These are phyloP conservation scores for Wickerhamiella domercqiae DNA, from an alignment of 805 yeast genomes.

Conservation along the genomic window DNA sequence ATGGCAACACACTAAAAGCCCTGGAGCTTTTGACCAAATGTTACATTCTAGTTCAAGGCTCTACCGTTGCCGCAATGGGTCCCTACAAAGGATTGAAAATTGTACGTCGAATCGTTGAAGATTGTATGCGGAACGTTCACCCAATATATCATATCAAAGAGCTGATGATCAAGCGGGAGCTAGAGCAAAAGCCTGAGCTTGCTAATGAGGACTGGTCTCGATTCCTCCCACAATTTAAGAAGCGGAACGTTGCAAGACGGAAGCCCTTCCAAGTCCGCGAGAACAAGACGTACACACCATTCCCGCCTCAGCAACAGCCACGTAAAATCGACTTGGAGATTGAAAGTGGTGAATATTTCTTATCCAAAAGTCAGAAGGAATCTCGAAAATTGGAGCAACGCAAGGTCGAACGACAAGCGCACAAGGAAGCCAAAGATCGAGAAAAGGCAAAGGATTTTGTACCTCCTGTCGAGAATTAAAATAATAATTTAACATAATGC, in stretches of 20 bases:
- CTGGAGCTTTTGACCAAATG: constrained; percentile 89
- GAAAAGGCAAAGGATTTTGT: constrained; percentile 66
- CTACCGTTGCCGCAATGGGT: constrained; percentile 95
- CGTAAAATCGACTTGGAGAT: constrained; percentile 94
- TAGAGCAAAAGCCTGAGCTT: constrained; percentile 86
- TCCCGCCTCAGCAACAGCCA: constrained; percentile 96
- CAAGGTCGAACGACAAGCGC: constrained; percentile 61
- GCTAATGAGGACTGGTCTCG: constrained; percentile 95
- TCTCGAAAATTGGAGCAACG: constrained; percentile 57
- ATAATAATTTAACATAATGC: too few relatives aligned
- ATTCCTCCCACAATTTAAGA: constrained; percentile 91
- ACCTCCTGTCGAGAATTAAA: constrained; percentile 68
- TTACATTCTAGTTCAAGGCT: constrained; percentile 92
- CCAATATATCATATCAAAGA: constrained; percentile 98
- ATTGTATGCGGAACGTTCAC: constrained; percentile 91
- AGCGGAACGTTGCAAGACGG: constrained; percentile 89
- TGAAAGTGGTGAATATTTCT: constrained; percentile 96
- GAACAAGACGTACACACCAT: constrained; percentile 83
- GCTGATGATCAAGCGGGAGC: constrained; percentile 90
- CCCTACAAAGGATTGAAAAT: constrained; percentile 86
- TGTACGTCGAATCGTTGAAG: constrained; percentile 86
- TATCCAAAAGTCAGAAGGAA: constrained; percentile 72
- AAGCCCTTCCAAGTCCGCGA: constrained; percentile 46
- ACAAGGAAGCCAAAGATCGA: constrained; percentile 44
- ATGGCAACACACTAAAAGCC: constrained; percentile 91